These are phyloP conservation scores for Emiliania huxleyi DNA, from an alignment of 78 protist species.

Conservation along the genomic window DNA sequence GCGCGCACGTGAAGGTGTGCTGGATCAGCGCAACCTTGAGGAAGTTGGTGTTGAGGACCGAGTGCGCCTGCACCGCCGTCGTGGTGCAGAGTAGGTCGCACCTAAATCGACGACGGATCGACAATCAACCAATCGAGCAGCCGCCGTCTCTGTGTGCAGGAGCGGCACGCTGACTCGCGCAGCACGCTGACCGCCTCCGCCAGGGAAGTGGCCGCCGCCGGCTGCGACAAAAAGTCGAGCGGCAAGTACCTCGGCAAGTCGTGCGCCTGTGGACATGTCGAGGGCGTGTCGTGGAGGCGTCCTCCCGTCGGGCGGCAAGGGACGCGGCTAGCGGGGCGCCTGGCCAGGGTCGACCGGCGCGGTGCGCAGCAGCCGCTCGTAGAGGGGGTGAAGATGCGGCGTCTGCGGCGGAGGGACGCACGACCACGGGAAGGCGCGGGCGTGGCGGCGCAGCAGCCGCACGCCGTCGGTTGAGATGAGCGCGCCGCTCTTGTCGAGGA, in stretches of 20 bases:
- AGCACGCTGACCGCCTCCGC: too few species aligned
- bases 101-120: too few species aligned
- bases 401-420: neutral
- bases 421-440: neutral
- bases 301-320: too few species aligned
- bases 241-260: conserved; percentile 8
- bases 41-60: conserved; percentile 15
- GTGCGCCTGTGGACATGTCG: too few species aligned
- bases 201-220: too few species aligned
- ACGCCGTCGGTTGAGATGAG: neutral
- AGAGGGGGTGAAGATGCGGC: conserved; percentile 22
- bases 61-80: conserved; percentile 38
- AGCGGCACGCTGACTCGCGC: too few species aligned
- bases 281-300: too few species aligned
- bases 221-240: conserved; percentile 4
- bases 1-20: conserved; percentile 35
- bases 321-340: too few species aligned
- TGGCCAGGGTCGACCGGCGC: conserved; percentile 31
- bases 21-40: conserved; percentile 39
- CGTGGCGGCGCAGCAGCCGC: neutral
- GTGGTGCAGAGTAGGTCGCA: conserved; percentile 41
- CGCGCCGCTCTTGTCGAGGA: neutral
- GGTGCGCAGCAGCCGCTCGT: conserved; percentile 28
- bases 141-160: too few species aligned
- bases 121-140: too few species aligned